Conservation (phyloP, 2,329 filamentous ascomycete genomes). For the Cercospora sp. region DNA sequence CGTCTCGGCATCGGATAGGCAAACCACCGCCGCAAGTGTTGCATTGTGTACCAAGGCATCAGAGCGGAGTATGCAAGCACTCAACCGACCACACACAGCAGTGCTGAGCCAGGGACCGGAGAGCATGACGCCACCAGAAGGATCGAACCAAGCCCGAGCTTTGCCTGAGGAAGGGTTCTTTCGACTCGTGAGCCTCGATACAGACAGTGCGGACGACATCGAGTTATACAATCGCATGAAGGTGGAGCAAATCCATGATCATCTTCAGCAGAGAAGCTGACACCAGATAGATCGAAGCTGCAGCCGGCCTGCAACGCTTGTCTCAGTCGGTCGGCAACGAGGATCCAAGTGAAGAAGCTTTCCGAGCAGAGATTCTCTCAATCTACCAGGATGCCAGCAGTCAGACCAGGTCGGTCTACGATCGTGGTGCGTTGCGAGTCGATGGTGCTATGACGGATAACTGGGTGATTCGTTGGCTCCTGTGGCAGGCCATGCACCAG, state of each 20-base stretch:
- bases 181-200: not conserved
- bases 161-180: not conserved
- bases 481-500: constrained; percentile 43
- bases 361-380: constrained; percentile 43
- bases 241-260: not conserved
- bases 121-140: not conserved
- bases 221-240: not conserved
- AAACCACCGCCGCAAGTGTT: not conserved
- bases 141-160: not conserved
- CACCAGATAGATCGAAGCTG: not conserved
- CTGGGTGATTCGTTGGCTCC: constrained; percentile 50
- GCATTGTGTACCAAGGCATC: not conserved
- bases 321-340: not conserved
- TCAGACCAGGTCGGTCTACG: constrained; percentile 42
- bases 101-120: not conserved
- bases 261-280: not conserved
- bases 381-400: constrained; percentile 42
- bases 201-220: not conserved
- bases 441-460: constrained; percentile 44
- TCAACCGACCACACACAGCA: not conserved
- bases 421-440: constrained; percentile 41
- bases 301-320: constrained; percentile 8
- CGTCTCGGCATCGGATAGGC: not conserved
- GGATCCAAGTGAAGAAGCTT: constrained; percentile 43
- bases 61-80: constrained; percentile 1